phyloP scores from a whole-genome alignment of 1,284 basidiomycete genomes.

The Sporisorium iseilematis-ciliati region DNA sequence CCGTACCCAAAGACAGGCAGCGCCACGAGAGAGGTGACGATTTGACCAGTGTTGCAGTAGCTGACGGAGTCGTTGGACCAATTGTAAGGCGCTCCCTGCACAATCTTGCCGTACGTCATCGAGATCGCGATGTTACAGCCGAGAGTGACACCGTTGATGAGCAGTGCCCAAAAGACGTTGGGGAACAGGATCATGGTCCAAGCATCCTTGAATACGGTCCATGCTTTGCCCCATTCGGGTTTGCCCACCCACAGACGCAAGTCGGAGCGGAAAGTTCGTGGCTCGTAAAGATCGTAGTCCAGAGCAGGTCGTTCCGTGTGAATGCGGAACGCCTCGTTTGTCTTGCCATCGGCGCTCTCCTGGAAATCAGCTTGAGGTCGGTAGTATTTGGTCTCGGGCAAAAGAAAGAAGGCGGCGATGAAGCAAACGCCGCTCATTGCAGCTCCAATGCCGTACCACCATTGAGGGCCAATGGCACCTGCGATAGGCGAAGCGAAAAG shows the following conservation, averaged over 20 bases:
- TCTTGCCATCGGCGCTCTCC: constrained; percentile 8
- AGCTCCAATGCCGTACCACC: constrained; percentile 29
- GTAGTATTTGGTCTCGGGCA: constrained; percentile 26
- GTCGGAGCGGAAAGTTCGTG: constrained; percentile 12
- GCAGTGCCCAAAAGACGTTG: constrained; percentile 17
- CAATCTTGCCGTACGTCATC: constrained; percentile 15
- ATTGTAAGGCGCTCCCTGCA: constrained; percentile 13
- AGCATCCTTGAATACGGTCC: constrained; percentile 15
- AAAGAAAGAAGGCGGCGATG: constrained; percentile 16
- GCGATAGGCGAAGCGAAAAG: constrained; percentile 27
- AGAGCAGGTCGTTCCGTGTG: constrained; percentile 19
- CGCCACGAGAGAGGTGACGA: constrained; percentile 20
- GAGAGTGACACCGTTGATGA: constrained; percentile 22
- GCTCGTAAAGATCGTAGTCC: constrained; percentile 12
- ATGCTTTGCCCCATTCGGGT: constrained; percentile 21
- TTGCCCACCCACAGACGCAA: constrained; percentile 20
- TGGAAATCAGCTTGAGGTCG: constrained; percentile 13
- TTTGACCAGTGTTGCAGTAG: constrained; percentile 19
- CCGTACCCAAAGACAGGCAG: constrained; percentile 19
- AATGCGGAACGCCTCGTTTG: background rate
- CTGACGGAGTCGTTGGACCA: constrained; percentile 15
- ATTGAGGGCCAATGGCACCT: constrained; percentile 14
- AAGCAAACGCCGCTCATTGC: constrained; percentile 20
- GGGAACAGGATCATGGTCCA: constrained; percentile 16
- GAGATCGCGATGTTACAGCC: constrained; percentile 19